Evolutionary conservation across 1,139 yeast genomes (phyloP).

Genomic region (Yamadazyma atmosphaerica): DNA sequence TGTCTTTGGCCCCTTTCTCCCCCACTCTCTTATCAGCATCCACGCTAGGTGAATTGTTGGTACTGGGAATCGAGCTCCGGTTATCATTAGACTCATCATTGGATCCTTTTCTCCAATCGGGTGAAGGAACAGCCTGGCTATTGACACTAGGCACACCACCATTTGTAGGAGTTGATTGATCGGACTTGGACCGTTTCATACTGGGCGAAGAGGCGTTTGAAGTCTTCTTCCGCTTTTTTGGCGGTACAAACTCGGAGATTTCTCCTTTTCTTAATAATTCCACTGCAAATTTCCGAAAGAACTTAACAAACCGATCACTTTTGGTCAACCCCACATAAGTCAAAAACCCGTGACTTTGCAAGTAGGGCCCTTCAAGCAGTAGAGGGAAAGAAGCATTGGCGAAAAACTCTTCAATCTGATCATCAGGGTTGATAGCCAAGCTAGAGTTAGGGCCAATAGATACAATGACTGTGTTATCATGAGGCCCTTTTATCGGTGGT

Average conservation of each 20-base stretch:
- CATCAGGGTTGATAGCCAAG: conserved; percentile 36
- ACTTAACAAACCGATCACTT: conserved; percentile 42
- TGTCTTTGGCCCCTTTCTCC: no score
- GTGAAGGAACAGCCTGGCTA: conserved; percentile 3
- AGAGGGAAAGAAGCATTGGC: conserved; percentile 39
- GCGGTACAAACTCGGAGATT: conserved; percentile 31
- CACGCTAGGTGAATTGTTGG: no score
- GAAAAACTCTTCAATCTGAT: conserved; percentile 32
- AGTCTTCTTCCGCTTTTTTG: conserved; percentile 12
- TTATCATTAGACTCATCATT: conserved; percentile 1
- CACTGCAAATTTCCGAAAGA: conserved; percentile 39
- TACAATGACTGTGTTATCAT: conserved; percentile 22
- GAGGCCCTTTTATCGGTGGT: conserved; percentile 10
- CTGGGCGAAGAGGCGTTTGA: conserved; percentile 10
- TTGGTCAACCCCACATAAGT: conserved; percentile 46
- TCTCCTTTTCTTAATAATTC: conserved; percentile 37
- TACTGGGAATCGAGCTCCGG: no score
- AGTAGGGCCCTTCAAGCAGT: conserved; percentile 36
- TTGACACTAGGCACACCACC: conserved; percentile 3
- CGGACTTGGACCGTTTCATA: conserved; percentile 8
- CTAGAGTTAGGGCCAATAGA: conserved; percentile 41
- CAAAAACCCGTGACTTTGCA: conserved; percentile 46
- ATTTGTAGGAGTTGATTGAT: conserved; percentile 8
- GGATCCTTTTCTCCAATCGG: conserved; percentile 2
- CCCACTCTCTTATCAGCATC: no score